These are phyloP conservation scores for Haematococcus lacustris DNA, from an alignment of 139 green algal genomes.

Conservation along the genomic window DNA sequence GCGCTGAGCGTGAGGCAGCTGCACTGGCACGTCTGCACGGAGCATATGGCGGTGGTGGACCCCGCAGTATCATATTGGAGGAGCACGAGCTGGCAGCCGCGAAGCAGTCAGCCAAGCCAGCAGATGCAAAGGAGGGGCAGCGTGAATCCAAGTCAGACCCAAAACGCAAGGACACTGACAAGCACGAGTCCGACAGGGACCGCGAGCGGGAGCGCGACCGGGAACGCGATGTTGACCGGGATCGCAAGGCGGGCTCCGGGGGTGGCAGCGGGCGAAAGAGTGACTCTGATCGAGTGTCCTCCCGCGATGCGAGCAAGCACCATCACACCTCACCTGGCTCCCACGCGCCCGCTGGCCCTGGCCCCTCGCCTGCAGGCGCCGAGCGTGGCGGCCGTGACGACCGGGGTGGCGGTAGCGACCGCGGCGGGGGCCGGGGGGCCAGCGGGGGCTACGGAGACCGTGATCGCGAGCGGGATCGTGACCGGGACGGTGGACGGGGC, in stretches of 20 bases:
- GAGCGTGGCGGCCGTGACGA: too few species aligned
- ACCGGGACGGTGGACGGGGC: neutral
- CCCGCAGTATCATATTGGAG: neutral
- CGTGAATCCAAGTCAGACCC: neutral
- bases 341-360: neutral
- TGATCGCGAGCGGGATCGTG: conserved; percentile 9
- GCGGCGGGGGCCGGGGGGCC: neutral
- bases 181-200: neutral
- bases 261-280: too few species aligned
- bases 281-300: neutral
- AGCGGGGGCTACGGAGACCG: conserved; percentile 8
- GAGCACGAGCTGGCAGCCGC: neutral
- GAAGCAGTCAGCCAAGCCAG: neutral
- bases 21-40: conserved; percentile 57
- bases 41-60: neutral
- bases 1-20: conserved; percentile 53
- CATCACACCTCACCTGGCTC: neutral
- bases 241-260: too few species aligned
- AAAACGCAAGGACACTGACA: neutral
- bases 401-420: neutral
- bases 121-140: neutral
- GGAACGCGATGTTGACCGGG: neutral
- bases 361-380: neutral
- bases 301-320: neutral
- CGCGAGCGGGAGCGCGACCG: neutral